A percentile compares a stretch with the other conserved stretches of the same genome.
Conservation (phyloP, 2,329 filamentous ascomycete genomes). For the Calonectria ilicicola region DNA sequence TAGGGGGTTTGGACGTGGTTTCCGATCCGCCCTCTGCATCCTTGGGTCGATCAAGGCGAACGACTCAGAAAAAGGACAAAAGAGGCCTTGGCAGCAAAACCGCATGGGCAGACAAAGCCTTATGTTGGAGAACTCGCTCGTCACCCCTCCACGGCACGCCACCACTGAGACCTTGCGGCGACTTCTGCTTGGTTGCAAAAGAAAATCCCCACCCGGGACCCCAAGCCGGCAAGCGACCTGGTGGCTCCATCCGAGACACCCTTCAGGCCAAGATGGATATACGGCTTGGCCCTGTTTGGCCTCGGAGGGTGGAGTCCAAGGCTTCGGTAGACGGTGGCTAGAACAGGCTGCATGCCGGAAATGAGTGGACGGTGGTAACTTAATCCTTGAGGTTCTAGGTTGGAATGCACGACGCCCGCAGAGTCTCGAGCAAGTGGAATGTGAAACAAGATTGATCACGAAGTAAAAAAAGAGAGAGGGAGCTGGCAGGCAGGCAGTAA, state of each 20-base stretch:
- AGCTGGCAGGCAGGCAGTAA: not conserved
- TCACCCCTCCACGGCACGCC: not conserved
- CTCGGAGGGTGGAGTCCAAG: not conserved
- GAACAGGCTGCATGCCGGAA: constrained; percentile 7
- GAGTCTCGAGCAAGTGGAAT: not conserved
- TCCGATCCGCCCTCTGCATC: not conserved
- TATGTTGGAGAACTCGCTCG: not conserved
- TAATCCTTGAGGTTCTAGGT: not conserved
- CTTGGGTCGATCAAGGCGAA: not conserved
- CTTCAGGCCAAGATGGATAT: not conserved
- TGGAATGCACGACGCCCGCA: not conserved
- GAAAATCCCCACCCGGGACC: not conserved
- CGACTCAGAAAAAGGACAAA: not conserved
- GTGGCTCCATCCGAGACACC: not conserved
- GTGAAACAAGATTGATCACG: not conserved
- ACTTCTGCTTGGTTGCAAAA: not conserved
- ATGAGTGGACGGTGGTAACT: constrained; percentile 4
- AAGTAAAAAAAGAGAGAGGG: not conserved
- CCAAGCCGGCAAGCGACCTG: not conserved
- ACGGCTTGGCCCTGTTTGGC: not conserved
- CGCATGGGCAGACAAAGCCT: not conserved
- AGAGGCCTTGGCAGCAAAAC: not conserved
- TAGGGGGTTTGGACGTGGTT: not conserved
- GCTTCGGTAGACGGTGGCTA: not conserved
- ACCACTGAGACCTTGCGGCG: not conserved